phyloP scores from a whole-genome alignment of 495 filamentous ascomycete genomes.

The Trichocladium antarcticum region DNA sequence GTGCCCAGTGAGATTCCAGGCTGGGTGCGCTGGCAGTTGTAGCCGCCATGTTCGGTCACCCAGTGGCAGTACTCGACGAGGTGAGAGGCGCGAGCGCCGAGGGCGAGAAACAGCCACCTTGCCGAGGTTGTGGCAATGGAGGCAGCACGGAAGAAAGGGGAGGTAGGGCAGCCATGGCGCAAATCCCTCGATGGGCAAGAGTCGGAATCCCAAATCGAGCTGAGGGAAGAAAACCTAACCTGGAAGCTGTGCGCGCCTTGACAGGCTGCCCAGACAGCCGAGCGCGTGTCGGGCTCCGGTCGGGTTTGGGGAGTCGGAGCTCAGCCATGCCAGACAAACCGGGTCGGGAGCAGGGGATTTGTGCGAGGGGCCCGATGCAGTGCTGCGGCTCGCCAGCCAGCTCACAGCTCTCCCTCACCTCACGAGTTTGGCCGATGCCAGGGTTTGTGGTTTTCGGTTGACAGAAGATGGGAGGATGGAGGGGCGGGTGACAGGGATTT shows the following conservation, averaged over 20 bases:
- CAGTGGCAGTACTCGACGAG: not conserved
- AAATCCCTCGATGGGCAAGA: not conserved
- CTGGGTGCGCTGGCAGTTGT: slow-evolving; percentile 7
- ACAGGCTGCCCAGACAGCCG: no score
- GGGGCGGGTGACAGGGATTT: not conserved
- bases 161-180: not conserved
- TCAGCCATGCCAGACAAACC: not conserved
- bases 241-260: no score
- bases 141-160: not conserved
- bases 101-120: not conserved
- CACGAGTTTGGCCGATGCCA: not conserved
- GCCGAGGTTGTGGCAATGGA: not conserved
- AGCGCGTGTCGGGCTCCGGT: slow-evolving; percentile 1
- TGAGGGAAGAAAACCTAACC: not conserved
- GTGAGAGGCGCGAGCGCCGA: not conserved
- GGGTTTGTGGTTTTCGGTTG: not conserved
- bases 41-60: not conserved
- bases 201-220: not conserved
- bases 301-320: not conserved
- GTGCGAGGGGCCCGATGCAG: slow-evolving; percentile 1
- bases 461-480: not conserved
- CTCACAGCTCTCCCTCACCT: not conserved
- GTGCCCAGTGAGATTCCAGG: no score
- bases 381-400: slow-evolving; percentile 15
- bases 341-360: not conserved